Evolutionary conservation across 1,139 yeast species (phyloP), one percentile per base, ranked within the genome.

Genomic region (Debaryomycetaceae sp.): DNA sequence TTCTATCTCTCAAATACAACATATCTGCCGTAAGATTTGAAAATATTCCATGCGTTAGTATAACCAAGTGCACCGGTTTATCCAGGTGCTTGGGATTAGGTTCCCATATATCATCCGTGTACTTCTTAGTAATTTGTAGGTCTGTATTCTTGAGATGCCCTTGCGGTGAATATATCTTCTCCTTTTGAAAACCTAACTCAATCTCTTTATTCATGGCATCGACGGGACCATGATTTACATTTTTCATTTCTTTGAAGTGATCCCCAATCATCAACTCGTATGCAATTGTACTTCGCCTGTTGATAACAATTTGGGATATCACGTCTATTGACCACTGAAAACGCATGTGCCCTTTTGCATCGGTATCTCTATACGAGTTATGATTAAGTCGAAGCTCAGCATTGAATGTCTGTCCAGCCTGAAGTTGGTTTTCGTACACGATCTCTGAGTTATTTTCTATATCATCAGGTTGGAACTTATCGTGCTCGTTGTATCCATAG

Each of bases 11-110:
- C 37, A 90, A 50, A 56, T 86, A 93, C 36, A 85, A 74, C 93
- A 93, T 79, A 62, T 93, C 99, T 0, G 96, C 90, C 0, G 95
- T 81, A 1, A 86, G 79, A 58, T 93, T 93, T 0, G 97, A 87
- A 60, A 90, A 96, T 34, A 93, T 70, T 0, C 99, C 99, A 65
- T 93, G 99, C 0, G 97, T 87, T 11, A 93, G 56, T 1, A 89
- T 72, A 17, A 88, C 85, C 46, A 89, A 67, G 63, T 89, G 97
- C 6, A 83, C 72, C 0, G 88, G 87, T 41, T 66, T 63, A 5
- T 61, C 51, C 5, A 73, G 69, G 6, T 70, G 52, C 34, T 57
- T 61, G 3, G 68, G 68, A 36, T 62, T 62, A 78, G 81, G 17
- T 59, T 63, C 76, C 97, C 97, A 90, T 6, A 91, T 57, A 49